These are phyloP conservation scores for Leucaena leucocephala DNA, from an alignment of 306 rosid species.

Conservation along the genomic window DNA sequence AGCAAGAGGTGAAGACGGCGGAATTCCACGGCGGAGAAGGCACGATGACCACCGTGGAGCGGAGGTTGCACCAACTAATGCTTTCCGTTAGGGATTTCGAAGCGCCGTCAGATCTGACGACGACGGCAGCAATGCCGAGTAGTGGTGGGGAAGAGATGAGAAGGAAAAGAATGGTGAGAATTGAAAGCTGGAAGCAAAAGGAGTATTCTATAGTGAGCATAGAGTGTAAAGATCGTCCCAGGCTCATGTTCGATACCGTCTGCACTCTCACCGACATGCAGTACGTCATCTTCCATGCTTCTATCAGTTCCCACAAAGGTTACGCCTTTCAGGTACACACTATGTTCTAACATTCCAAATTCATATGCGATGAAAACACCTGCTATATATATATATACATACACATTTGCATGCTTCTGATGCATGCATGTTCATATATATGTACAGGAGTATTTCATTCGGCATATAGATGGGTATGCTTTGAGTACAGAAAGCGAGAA, in stretches of 20 bases:
- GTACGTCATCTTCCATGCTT: constrained; percentile 72
- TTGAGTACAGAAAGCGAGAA: constrained; percentile 63
- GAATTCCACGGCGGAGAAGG: constrained; percentile 48
- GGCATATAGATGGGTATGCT: constrained; percentile 59
- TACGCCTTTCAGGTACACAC: constrained; percentile 59
- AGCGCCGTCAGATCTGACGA: constrained; percentile 12
- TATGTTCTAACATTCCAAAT: neutral
- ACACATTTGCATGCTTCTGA: too few relatives aligned
- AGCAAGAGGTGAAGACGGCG: constrained; percentile 47
- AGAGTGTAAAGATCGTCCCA: constrained; percentile 64
- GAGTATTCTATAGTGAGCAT: constrained; percentile 62
- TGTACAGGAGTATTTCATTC: constrained; percentile 41
- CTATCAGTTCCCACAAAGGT: constrained; percentile 45
- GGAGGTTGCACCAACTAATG: constrained; percentile 78
- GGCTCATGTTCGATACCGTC: constrained; percentile 78
- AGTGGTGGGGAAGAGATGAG: constrained; percentile 32
- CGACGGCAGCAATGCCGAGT: neutral
- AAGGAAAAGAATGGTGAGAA: constrained; percentile 45
- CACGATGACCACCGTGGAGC: constrained; percentile 55
- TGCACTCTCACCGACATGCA: constrained; percentile 80
- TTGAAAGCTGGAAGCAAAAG: constrained; percentile 65
- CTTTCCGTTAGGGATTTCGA: constrained; percentile 56
- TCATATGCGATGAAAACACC: neutral
- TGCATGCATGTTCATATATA: neutral
- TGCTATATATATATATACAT: too few relatives aligned